A percentile compares a stretch with the other conserved stretches of the same genome.
Conservation (phyloP, 2,329 filamentous ascomycete genomes). For the Pseudocercospora crystallina region DNA sequence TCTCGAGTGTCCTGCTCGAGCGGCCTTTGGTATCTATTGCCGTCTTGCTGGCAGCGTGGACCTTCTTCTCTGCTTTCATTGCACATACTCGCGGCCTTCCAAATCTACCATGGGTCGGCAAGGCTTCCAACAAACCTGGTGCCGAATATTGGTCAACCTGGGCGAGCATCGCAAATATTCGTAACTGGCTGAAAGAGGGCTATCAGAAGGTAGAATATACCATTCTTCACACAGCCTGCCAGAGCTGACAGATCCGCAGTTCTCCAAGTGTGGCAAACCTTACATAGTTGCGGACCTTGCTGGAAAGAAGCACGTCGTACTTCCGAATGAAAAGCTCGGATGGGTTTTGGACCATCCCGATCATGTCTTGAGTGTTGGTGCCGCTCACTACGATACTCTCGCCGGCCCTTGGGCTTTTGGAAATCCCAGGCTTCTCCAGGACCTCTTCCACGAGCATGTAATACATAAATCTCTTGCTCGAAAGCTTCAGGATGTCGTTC, state of each 20-base stretch:
- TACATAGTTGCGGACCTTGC: constrained; percentile 26
- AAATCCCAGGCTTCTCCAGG: constrained; percentile 35
- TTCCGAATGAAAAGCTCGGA: constrained; percentile 21
- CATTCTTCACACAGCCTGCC: too few relatives aligned
- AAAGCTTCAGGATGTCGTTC: constrained; percentile 39
- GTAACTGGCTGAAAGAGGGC: constrained; percentile 19
- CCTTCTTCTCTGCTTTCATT: too few relatives aligned
- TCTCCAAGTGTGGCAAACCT: constrained; percentile 21
- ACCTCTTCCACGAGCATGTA: constrained; percentile 44
- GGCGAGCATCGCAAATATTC: constrained; percentile 11
- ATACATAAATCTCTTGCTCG: constrained; percentile 43
- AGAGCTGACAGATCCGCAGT: constrained; percentile 3
- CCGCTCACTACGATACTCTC: constrained; percentile 41
- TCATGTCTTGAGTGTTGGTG: constrained; percentile 37
- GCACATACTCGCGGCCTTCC: neutral
- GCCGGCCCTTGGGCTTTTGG: constrained; percentile 42
- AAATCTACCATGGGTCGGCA: constrained; percentile 25
- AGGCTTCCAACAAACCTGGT: constrained; percentile 10
- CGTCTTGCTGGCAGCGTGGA: too few relatives aligned
- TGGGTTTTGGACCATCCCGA: constrained; percentile 49
- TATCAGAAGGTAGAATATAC: constrained; percentile 22
- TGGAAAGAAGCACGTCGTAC: constrained; percentile 22
- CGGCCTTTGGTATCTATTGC: too few relatives aligned
- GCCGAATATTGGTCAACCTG: constrained; percentile 16
- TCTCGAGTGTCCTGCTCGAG: too few relatives aligned